Base-by-base conservation (phyloP, 1,284 basidiomycete species). In the Trichosporon sp. region DNA sequence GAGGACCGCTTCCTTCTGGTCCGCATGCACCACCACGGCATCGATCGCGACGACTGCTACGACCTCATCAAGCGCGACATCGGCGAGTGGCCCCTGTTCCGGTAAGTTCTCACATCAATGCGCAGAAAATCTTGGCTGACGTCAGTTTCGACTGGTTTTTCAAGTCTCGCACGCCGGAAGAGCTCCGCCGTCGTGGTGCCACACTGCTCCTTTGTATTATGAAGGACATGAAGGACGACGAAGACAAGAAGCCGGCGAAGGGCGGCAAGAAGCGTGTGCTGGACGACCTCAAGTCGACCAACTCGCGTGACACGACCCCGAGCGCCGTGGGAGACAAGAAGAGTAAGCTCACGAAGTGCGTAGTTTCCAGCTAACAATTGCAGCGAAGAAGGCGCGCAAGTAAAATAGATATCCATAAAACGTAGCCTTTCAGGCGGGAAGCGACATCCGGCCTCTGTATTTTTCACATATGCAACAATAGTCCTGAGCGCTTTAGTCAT, bases 31-130 rank as follows among this genome's bases (percentile, higher is more conserved):
- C 90, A 97, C 85, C 96, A 99, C 80, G 96, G 96, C 12, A 90
- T 99, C 86, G 90, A 91, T 69, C 87, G 90, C 37, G 96, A 98
- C 70, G 95, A 98, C 78, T 92, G 94, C 48, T 98, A 95, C 80
- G 96, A 99, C 79, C 86, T 91, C 67, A 98, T 99, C 86, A 98
- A 98, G 88, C 90, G 91, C 84, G 96, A 99, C 84, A 94, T 99
- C 72, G 91, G 91, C 51, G 93, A 96, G 83, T 96, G 94, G 85
- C 94, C 94, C 0, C 91, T 95, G n/a, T 99, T 99, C 86, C 87
- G 94, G 21, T 26, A 26, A 31, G 35, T 63, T 37, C 35, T 37
- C 8, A 10, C 35, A 37, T 37, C 16, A 32, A 3, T 12, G 8
- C 19, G 16, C 4, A 37, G 59, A 35, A 11, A 11, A 26, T 32